Evolutionary conservation across 371 early-diverging fungal species (phyloP).

Genomic region (Mucor piriformis): DNA sequence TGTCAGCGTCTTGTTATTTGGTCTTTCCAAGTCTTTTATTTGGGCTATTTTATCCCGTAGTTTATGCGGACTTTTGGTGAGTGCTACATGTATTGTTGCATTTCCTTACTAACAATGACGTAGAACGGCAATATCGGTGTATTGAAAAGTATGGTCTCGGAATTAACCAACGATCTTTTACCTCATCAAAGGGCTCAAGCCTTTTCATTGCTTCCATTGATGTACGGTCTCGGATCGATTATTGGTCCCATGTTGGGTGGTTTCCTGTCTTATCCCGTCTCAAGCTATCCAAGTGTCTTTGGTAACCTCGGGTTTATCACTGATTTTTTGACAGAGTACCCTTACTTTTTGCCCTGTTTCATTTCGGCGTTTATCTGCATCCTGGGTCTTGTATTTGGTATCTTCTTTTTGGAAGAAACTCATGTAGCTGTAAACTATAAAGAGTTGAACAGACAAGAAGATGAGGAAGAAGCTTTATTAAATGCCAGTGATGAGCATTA

Average conservation of each 20-base stretch:
- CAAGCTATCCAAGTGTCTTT: constrained; percentile 70
- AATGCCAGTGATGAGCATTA: constrained; percentile 6
- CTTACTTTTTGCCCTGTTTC: constrained; percentile 87
- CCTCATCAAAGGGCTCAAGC: constrained; percentile 50
- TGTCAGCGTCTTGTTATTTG: constrained; percentile 72
- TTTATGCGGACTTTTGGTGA: constrained; percentile 73
- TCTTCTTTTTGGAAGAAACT: constrained; percentile 80
- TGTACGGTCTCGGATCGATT: constrained; percentile 59
- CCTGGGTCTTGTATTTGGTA: constrained; percentile 67
- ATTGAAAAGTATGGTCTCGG: constrained; percentile 85
- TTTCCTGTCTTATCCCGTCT: constrained; percentile 75
- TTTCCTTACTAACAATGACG: neutral
- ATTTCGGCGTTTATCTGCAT: constrained; percentile 65
- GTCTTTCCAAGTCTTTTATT: constrained; percentile 64
- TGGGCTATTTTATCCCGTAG: constrained; percentile 72
- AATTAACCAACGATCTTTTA: constrained; percentile 65
- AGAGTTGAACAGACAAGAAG: neutral
- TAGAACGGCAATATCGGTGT: constrained; percentile 81
- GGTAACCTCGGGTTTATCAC: constrained; percentile 48
- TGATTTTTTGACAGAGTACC: constrained; percentile 66
- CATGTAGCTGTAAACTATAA: constrained; percentile 12
- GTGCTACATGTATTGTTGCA: constrained; percentile 9
- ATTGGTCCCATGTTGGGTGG: constrained; percentile 82
- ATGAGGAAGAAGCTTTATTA: constrained; percentile 26
- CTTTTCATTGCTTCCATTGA: constrained; percentile 59